These are phyloP conservation scores for Solanum appendiculatum DNA, from an alignment of 257 asterid genomes.

Conservation along the genomic window DNA sequence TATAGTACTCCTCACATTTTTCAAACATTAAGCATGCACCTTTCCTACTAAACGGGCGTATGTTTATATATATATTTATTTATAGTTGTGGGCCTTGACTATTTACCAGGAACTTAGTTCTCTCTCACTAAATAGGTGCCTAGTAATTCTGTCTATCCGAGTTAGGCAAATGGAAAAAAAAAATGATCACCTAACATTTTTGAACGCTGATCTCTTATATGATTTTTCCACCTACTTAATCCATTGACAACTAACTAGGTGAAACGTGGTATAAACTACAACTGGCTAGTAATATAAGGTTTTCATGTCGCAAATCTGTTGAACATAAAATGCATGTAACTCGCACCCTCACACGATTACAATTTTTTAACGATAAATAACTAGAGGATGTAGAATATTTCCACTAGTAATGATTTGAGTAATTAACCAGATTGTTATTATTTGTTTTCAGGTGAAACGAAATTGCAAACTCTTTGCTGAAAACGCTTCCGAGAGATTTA, in stretches of 20 bases:
- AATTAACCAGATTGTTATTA: neutral
- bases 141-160: neutral
- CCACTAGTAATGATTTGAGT: neutral
- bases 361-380: neutral
- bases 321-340: neutral
- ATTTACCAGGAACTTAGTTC: neutral
- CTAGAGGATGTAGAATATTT: neutral
- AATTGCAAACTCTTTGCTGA: slow-evolving; percentile 42
- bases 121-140: neutral
- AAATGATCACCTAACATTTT: neutral
- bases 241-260: neutral
- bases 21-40: neutral
- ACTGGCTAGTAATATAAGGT: neutral
- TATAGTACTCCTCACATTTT: neutral
- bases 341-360: neutral
- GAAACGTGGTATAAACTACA: too few relatives aligned
- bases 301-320: neutral
- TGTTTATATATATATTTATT: neutral
- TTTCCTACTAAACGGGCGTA: neutral
- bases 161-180: neutral
- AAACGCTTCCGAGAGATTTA: slow-evolving; percentile 58
- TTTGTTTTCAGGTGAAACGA: slow-evolving; percentile 44
- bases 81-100: neutral
- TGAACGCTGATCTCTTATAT: neutral
- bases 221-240: neutral